Conservation (phyloP, 306 rosid genomes). For the Erythrophleum fordii region DNA sequence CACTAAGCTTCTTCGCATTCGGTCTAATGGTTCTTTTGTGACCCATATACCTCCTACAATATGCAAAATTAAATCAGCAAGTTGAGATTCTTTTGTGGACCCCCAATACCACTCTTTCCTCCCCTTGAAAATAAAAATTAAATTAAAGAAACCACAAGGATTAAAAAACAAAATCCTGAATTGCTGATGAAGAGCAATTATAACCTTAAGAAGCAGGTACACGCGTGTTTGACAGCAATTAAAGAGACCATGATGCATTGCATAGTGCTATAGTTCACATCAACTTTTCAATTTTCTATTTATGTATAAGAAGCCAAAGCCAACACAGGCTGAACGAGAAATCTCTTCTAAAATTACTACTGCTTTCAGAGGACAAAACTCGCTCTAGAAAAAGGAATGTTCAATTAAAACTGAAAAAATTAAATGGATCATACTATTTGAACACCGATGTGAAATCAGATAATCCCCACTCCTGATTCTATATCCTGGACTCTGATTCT, state of each 20-base stretch:
- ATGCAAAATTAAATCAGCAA: conserved; percentile 23
- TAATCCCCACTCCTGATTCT: neutral
- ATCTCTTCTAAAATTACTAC: neutral
- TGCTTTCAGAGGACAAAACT: neutral
- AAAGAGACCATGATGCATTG: conserved; percentile 8
- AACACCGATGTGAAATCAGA: neutral
- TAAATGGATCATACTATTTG: neutral
- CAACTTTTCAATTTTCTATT: conserved; percentile 28
- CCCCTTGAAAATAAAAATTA: neutral
- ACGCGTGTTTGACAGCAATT: conserved; percentile 13
- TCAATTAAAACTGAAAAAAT: neutral
- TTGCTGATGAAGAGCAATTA: neutral
- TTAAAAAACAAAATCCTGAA: neutral
- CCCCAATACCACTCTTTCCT: neutral
- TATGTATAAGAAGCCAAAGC: neutral
- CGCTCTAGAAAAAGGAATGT: neutral
- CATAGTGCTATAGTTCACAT: neutral
- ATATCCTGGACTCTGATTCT: neutral
- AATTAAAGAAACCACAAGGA: neutral
- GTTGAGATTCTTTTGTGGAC: neutral
- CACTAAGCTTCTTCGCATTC: conserved; percentile 92
- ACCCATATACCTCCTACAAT: conserved; percentile 90
- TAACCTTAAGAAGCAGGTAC: conserved; percentile 7
- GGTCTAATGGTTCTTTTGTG: conserved; percentile 98
- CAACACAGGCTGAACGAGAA: neutral